phyloP scores from a whole-genome alignment of 768 basidiomycete genomes.

The Thelephora ganbajun region DNA sequence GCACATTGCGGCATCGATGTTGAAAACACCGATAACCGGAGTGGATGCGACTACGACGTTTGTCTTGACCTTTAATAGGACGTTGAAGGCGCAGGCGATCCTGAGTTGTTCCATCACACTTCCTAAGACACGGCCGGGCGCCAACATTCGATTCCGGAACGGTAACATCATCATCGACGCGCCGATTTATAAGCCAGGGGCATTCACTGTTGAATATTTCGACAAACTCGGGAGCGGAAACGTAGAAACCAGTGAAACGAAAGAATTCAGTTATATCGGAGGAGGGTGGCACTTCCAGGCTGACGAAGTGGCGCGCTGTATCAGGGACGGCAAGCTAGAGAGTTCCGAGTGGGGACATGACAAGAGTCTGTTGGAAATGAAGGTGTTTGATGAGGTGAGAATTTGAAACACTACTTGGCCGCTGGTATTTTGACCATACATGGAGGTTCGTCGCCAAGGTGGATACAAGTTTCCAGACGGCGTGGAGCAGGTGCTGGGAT shows the following conservation, averaged over 20 bases:
- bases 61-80: conserved; percentile 51
- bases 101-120: conserved; percentile 56
- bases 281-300: conserved; percentile 78
- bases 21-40: conserved; percentile 63
- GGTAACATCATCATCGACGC: conserved; percentile 51
- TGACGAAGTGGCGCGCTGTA: conserved; percentile 74
- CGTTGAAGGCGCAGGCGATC: conserved; percentile 58
- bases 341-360: conserved; percentile 65
- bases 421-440: background rate
- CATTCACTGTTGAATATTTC: conserved; percentile 51
- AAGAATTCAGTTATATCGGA: conserved; percentile 42
- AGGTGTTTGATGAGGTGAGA: conserved; percentile 71
- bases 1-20: conserved; percentile 50
- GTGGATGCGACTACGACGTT: conserved; percentile 73
- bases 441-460: conserved; percentile 53
- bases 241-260: conserved; percentile 42
- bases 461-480: conserved; percentile 48
- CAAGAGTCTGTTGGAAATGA: conserved; percentile 72
- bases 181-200: conserved; percentile 55
- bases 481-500: conserved; percentile 24
- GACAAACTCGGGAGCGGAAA: conserved; percentile 29
- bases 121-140: conserved; percentile 32
- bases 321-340: conserved; percentile 59
- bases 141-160: conserved; percentile 59
- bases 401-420: too few species aligned